Evolutionary conservation across 139 green algal species (phyloP), one percentile per base, ranked within the genome.

Genomic region (Chara braunii): DNA sequence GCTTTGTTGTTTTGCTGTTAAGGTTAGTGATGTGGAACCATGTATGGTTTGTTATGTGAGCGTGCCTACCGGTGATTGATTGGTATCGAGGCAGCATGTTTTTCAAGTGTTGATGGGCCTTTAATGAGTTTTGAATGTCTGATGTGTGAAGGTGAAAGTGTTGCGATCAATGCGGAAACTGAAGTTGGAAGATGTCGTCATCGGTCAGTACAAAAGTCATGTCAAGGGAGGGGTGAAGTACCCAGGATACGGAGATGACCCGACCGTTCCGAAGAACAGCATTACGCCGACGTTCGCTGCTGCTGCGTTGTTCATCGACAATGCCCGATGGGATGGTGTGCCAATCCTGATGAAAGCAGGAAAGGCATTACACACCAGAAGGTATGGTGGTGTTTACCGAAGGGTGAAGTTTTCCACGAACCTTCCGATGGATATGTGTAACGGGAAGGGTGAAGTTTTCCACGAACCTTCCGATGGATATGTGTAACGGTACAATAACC

Each of bases 341-440:
- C 94, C 94, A 7, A 97, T 99, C 79, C 73, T 99, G 51, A 80
- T 99, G 28, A 97, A 98, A 81, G 94, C 94, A 4, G 94, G 94
- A 43, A 99, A 99, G 80, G 94, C 94, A 4, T 80, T 99, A 64
- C 62, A 94, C 77, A 87, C 43, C 51, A 70, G 35, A 8, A 9
- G 12, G 50, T 58, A 58, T 50, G 50, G n/a, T n/a, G n/a, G n/a
- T n/a, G n/a, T n/a, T 14, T 14, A 48, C 18, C 18, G 40, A 18
- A n/a, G n/a, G n/a, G n/a, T n/a, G n/a, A n/a, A n/a, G n/a, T n/a
- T n/a, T n/a, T n/a, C n/a, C n/a, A n/a, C n/a, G n/a, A n/a, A n/a
- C n/a, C n/a, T n/a, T n/a, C n/a, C n/a, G n/a, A n/a, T n/a, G n/a
- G n/a, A n/a, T n/a, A n/a, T n/a, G n/a, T n/a, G n/a, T n/a, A n/a